These are phyloP conservation scores for Rhizophlyctis rosea DNA, from an alignment of 192 early-diverging fungal genomes.

Conservation along the genomic window DNA sequence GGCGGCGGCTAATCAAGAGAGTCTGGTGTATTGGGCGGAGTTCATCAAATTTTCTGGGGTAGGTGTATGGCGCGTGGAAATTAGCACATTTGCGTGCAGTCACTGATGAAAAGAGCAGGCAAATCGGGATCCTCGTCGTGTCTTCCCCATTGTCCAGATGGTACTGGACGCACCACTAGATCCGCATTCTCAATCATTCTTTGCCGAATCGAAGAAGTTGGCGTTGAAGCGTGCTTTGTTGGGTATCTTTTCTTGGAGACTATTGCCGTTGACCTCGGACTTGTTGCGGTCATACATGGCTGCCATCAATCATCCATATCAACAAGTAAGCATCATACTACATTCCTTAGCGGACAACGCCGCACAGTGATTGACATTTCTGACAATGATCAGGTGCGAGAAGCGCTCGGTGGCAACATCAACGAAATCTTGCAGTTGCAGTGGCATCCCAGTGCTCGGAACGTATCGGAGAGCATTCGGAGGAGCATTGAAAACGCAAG, in stretches of 20 bases:
- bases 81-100: no score
- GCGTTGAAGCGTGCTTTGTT: conserved; percentile 63
- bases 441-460: conserved; percentile 19
- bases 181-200: conserved; percentile 73
- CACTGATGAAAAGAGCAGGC: conserved; percentile 54
- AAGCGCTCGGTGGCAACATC: conserved; percentile 69
- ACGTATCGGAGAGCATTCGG: conserved; percentile 15
- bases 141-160: conserved; percentile 68
- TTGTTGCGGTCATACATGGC: conserved; percentile 51
- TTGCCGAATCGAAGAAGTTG: conserved; percentile 79
- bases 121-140: conserved; percentile 76
- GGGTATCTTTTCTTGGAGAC: conserved; percentile 66
- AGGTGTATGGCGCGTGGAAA: no score
- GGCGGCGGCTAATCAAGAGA: conserved; percentile 67
- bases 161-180: conserved; percentile 68
- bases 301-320: conserved; percentile 76
- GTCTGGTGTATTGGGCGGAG: conserved; percentile 70
- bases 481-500: conserved; percentile 4
- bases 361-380: no score
- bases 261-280: conserved; percentile 32
- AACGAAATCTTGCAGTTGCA: conserved; percentile 7
- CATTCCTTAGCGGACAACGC: no score
- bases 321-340: no score
- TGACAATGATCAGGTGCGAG: no score
- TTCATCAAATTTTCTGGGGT: no score